A percentile compares a stretch with the other conserved stretches of the same genome.
phyloP scores from a whole-genome alignment of 2,329 filamentous ascomycete genomes.

The Colletotrichum noveboracense region DNA sequence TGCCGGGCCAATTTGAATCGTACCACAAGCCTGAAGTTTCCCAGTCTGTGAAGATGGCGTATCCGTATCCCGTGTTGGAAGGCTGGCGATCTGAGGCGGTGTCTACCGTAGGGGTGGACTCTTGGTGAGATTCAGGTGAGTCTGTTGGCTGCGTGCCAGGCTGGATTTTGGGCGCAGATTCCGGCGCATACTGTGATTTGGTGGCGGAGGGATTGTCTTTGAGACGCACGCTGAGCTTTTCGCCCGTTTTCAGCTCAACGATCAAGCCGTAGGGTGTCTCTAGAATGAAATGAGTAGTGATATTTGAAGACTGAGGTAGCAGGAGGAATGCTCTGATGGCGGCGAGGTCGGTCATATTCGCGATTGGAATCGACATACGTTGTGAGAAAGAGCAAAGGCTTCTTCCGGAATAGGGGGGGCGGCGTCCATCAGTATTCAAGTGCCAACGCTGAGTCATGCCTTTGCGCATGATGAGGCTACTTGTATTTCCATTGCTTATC shows the following conservation, averaged over 20 bases:
- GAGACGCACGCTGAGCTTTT: background rate
- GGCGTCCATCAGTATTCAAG: too few relatives aligned
- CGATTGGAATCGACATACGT: background rate
- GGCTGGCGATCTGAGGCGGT: background rate
- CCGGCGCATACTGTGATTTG: background rate
- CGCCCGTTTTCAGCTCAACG: background rate
- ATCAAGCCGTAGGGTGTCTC: background rate
- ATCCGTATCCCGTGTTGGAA: background rate
- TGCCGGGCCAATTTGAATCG: fast-evolving
- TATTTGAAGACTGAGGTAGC: background rate
- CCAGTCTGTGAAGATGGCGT: fast-evolving
- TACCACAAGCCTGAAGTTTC: background rate
- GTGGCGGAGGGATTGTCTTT: background rate
- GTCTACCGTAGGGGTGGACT: background rate
- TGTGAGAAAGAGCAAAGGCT: background rate
- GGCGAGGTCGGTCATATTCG: background rate
- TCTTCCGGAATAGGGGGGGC: background rate
- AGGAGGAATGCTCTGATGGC: background rate
- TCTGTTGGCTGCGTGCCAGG: fast-evolving
- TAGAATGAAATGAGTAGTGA: background rate
- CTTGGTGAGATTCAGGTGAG: background rate
- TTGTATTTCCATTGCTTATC: background rate
- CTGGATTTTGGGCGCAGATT: background rate
- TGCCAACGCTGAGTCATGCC: background rate
- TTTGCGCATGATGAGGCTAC: background rate